These are phyloP conservation scores for Aspergillus intermedius DNA, from an alignment of 2,329 filamentous ascomycete genomes.

Conservation along the genomic window DNA sequence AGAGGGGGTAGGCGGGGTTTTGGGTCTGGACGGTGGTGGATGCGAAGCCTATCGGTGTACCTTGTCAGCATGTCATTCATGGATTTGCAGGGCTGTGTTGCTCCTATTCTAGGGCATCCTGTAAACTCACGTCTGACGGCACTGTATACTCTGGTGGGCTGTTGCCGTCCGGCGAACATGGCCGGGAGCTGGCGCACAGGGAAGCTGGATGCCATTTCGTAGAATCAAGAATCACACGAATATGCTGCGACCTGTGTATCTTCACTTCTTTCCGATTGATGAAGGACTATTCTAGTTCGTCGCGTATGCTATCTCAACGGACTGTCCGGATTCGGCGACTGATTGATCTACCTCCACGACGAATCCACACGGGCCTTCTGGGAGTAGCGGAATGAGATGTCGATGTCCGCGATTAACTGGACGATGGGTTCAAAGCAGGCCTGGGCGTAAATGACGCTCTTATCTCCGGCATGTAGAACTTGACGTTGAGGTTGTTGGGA, in stretches of 20 bases:
- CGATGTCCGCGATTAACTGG: constrained; percentile 5
- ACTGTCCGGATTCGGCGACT: constrained; percentile 11
- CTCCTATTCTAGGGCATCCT: constrained; percentile 2
- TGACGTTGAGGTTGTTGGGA: constrained; percentile 33
- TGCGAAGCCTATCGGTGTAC: constrained; percentile 23
- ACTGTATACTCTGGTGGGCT: constrained; percentile 21
- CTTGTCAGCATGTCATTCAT: background rate
- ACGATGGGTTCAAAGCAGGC: constrained; percentile 13
- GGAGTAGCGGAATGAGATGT: background rate
- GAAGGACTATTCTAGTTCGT: background rate
- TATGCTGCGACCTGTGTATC: background rate
- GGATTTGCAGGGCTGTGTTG: background rate
- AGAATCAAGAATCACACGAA: background rate
- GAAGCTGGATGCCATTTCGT: constrained; percentile 30
- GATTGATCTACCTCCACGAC: background rate
- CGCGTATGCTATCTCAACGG: background rate
- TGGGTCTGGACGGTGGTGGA: constrained; percentile 30
- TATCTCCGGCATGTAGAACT: background rate
- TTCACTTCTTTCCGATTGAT: constrained; percentile 9
- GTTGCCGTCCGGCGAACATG: constrained; percentile 30
- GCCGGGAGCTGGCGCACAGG: constrained; percentile 26
- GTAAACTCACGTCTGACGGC: constrained; percentile 30
- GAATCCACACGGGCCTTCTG: constrained; percentile 2
- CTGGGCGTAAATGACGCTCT: constrained; percentile 6
- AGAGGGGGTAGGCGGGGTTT: constrained; percentile 44